phyloP scores from a whole-genome alignment of 2,329 filamentous ascomycete species.

The Hypoxylon rubiginosum region DNA sequence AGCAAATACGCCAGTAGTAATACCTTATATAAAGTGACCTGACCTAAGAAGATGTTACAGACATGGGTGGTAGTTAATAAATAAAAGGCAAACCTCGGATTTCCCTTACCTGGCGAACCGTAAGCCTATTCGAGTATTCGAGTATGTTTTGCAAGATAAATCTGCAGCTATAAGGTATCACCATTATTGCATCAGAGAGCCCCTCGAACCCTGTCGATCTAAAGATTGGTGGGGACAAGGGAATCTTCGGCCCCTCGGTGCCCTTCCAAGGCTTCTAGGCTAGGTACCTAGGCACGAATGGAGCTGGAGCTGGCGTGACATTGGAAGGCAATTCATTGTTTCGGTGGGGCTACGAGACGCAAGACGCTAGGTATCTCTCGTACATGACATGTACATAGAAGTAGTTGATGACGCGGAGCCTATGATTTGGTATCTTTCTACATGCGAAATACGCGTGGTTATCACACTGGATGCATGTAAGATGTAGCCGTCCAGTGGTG shows the following conservation, averaged over 20 bases:
- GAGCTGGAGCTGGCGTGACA: neutral
- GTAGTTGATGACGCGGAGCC: neutral
- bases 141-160: conserved; percentile 17
- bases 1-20: neutral
- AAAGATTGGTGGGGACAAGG: conserved; percentile 29
- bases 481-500: neutral
- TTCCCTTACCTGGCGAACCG: conserved; percentile 19
- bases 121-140: conserved; percentile 33
- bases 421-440: neutral
- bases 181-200: conserved; percentile 41
- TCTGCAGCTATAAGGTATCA: conserved; percentile 31
- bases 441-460: neutral
- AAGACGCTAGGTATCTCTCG: neutral
- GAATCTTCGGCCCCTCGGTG: conserved; percentile 19
- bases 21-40: neutral
- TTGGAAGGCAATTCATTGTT: neutral
- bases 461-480: neutral
- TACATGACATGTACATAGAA: neutral
- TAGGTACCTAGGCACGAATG: neutral
- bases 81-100: conserved; percentile 15
- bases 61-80: conserved; percentile 12
- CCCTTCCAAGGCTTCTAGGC: conserved; percentile 5
- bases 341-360: conserved; percentile 2
- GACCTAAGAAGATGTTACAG: conserved; percentile 8
- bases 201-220: conserved; percentile 31